Evolutionary conservation across 2,329 filamentous ascomycete species (phyloP), one percentile per base, ranked within the genome.

Genomic region (Pseudogymnoascus verrucosus): DNA sequence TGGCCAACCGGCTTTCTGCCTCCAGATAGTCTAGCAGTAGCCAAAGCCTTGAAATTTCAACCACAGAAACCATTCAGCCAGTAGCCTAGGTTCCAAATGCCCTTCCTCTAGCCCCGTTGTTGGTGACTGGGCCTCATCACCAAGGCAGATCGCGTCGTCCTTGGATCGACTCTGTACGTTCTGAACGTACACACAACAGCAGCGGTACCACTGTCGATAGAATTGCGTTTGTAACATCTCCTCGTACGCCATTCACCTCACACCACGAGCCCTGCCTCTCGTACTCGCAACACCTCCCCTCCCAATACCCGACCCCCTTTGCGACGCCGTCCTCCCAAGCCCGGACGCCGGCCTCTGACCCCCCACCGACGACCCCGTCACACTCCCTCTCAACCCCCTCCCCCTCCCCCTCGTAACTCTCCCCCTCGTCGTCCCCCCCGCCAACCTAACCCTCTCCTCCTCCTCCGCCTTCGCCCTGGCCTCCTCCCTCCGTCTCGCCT

Each of bases 401-500:
- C n/a, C n/a, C n/a, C n/a, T n/a, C n/a, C n/a, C n/a, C n/a, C n/a
- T n/a, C n/a, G n/a, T n/a, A n/a, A n/a, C n/a, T n/a, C n/a, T n/a
- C n/a, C n/a, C n/a, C n/a, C n/a, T n/a, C n/a, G n/a, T 72, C 31
- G 73, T 74, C 57, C 71, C 74, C 12, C 75, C 74, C 65, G 77
- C 76, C 70, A 77, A 77, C 69, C 73, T 78, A 72, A 76, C 78
- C 68, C 74, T 76, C 65, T 79, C 75, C 36, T 85, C 83, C 61
- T 89, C 87, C 67, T 89, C 86, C 34, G 81, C 82, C 63, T 80
- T 84, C 63, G 84, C 79, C 76, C 86, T 71, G 11, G 87, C 83
- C 34, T 90, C 89, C 68, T 92, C 90, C 62, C 87, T 84, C 64
- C 90, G 83, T 66, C 88, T 84, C 74, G 95, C 89, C 64, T 95